Percentiles rank a stretch among this genome's conserved stretches.
These are phyloP conservation scores for Hemileccinum impolitum DNA, from an alignment of 768 basidiomycete species.

Conservation along the genomic window DNA sequence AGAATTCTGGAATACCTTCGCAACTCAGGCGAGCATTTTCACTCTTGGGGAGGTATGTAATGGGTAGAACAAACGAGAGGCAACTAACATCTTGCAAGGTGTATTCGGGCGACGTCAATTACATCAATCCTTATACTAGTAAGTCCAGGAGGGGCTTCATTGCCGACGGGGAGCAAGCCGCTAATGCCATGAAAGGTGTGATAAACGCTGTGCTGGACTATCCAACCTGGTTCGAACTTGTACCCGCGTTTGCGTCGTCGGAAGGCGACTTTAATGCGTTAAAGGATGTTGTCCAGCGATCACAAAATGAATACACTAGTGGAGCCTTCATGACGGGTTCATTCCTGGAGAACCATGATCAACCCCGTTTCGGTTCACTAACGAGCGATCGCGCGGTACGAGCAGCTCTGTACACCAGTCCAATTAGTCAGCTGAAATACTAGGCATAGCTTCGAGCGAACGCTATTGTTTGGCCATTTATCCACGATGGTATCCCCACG, in stretches of 20 bases:
- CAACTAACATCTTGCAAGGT: conserved; percentile 30
- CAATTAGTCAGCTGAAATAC: background rate
- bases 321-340: conserved; percentile 42
- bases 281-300: conserved; percentile 21
- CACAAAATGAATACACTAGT: conserved; percentile 38
- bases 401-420: background rate
- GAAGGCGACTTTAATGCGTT: conserved; percentile 34
- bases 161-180: background rate
- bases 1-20: conserved; percentile 54
- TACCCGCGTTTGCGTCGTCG: conserved; percentile 36
- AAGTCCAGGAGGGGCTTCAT: conserved; percentile 11
- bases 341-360: conserved; percentile 56
- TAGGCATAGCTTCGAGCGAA: conserved; percentile 39
- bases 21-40: conserved; percentile 45
- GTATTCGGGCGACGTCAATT: conserved; percentile 38
- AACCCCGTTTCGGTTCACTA: conserved; percentile 44
- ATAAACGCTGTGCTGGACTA: conserved; percentile 48
- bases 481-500: conserved; percentile 50
- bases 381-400: conserved; percentile 42
- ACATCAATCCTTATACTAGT: conserved; percentile 42
- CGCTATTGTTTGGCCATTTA: conserved; percentile 48
- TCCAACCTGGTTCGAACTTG: conserved; percentile 45
- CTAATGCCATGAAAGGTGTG: conserved; percentile 30
- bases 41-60: conserved; percentile 47
- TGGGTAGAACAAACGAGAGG: conserved; percentile 28